These are phyloP conservation scores for Ceratocystis alfenasii DNA, from an alignment of 2,329 filamentous ascomycete species.

Conservation along the genomic window DNA sequence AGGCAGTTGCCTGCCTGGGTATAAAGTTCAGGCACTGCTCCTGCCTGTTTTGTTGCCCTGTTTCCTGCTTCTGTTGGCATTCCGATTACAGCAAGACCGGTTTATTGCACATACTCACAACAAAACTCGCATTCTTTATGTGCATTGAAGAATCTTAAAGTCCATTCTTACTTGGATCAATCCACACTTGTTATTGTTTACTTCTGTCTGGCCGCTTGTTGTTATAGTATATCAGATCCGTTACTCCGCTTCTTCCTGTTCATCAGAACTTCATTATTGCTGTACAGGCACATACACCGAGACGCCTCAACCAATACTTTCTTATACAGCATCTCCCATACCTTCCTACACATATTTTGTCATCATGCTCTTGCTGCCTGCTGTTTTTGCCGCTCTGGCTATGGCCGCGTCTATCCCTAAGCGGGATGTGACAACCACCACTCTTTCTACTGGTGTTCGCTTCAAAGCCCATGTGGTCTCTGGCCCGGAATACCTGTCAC, in stretches of 20 bases:
- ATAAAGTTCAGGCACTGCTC: neutral
- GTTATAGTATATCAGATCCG: neutral
- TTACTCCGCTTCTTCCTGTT: neutral
- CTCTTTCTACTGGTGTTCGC: constrained; percentile 32
- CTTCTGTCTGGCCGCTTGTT: neutral
- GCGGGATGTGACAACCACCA: constrained; percentile 22
- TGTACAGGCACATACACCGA: neutral
- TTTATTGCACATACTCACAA: neutral
- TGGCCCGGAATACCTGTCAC: neutral
- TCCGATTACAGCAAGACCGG: neutral
- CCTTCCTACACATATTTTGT: neutral
- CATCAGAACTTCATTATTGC: neutral
- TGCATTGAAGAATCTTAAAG: neutral
- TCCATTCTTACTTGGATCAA: neutral
- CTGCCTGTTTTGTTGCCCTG: neutral
- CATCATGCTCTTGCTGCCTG: constrained; percentile 13
- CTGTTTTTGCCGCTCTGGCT: constrained; percentile 14
- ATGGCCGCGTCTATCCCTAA: constrained; percentile 23
- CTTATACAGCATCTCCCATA: neutral
- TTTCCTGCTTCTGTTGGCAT: neutral
- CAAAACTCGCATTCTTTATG: neutral
- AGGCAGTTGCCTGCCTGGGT: too few species aligned
- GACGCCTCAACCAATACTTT: neutral
- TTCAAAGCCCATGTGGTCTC: constrained; percentile 35
- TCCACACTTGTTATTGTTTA: neutral